Evolutionary conservation across 2,329 filamentous ascomycete species (phyloP), one percentile per base, ranked within the genome.

Genomic region (Scedosporium apiospermum): DNA sequence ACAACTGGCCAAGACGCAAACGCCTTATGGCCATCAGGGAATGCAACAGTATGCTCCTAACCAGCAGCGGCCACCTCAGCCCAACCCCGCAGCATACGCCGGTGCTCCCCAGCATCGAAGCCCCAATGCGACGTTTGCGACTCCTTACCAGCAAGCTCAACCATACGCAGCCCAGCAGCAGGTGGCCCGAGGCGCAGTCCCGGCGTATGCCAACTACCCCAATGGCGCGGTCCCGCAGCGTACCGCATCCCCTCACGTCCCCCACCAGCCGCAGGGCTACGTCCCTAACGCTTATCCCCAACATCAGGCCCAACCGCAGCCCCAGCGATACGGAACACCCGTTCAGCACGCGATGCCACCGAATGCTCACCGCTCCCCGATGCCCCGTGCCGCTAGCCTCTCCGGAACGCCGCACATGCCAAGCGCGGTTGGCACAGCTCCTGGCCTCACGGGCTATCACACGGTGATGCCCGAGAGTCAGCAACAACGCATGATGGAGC

Each of bases 1-100:
- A 6, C 80, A 80, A 66, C 73, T 82, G 60, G 77, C 76, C 58
- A 85, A 85, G 68, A 74, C 78, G 10, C 79, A 81, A 63, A 77
- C 78, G 6, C 77, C 79, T 0, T 84, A 82, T 63, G 77, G 79
- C 10, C 81, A 84, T 63, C 76, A 80, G 64, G 78, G 74, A 64
- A 77, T 81, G 71, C 74, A 75, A 9, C 76, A 81, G 57, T 83
- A 78, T 64, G 75, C 75, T 38, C 76, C 72, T 51, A 81, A 80
- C 65, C 77, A 73, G 64, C 76, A 80, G 61, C 74, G 77, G 27
- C 34, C 34, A 3, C 34, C 34, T 14, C 78, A 78, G 62, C 77
- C 76, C 51, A 68, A 68, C 3, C 75, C 61, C 55, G 66, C 71
- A 4, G 70, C 69, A 6, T 78, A 77, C 57, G 70, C 64, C 16